Evolutionary conservation across 1,284 basidiomycete species (phyloP).

Genomic region (Apiotrichum porosum): DNA sequence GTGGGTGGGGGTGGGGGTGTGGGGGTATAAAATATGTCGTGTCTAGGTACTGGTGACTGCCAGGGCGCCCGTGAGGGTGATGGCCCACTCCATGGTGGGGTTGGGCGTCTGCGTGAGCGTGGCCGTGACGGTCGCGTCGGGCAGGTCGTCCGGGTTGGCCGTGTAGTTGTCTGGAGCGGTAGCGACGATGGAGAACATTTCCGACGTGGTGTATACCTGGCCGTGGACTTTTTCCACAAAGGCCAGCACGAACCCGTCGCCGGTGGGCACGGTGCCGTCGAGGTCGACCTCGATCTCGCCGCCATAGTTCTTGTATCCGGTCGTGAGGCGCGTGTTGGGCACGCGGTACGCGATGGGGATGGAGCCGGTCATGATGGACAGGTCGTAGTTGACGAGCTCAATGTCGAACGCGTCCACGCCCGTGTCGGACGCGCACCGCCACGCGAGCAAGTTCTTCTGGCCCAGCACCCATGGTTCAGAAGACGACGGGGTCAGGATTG

Average conservation of each 20-base stretch:
- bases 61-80: conserved; percentile 32
- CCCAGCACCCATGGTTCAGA: conserved; percentile 44
- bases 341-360: conserved; percentile 41
- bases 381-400: conserved; percentile 45
- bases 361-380: conserved; percentile 42
- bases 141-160: conserved; percentile 3
- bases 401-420: conserved; percentile 47
- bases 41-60: no score
- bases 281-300: conserved; percentile 46
- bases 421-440: conserved; percentile 41
- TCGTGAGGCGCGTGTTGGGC: conserved; percentile 33
- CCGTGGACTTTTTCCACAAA: conserved; percentile 44
- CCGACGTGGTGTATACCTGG: conserved; percentile 40
- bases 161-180: conserved; percentile 30
- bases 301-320: conserved; percentile 39
- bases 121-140: conserved; percentile 26
- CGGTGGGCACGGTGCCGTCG: conserved; percentile 29
- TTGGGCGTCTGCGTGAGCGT: conserved; percentile 38
- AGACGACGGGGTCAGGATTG: conserved; percentile 34
- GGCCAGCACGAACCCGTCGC: conserved; percentile 38
- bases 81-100: conserved; percentile 44
- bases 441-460: conserved; percentile 40
- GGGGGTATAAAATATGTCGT: no score
- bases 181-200: conserved; percentile 39
- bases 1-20: no score